These are phyloP conservation scores for Candida broadrunensis DNA, from an alignment of 805 yeast species.

Conservation along the genomic window DNA sequence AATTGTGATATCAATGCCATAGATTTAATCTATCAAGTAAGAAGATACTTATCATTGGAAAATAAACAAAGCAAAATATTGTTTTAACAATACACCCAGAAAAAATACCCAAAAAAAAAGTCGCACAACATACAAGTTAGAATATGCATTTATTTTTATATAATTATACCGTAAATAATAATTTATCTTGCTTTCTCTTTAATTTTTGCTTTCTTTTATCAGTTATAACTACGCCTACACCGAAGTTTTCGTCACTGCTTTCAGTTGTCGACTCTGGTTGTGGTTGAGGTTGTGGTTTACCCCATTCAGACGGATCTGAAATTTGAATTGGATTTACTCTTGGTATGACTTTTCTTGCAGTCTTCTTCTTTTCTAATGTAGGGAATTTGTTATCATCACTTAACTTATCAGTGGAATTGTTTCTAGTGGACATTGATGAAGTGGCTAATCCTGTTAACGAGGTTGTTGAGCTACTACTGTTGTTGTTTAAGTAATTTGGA, in stretches of 20 bases:
- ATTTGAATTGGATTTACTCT: slow-evolving; percentile 51
- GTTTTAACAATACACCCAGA: no score
- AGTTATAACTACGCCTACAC: slow-evolving; percentile 6
- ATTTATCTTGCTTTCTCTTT: slow-evolving; percentile 16
- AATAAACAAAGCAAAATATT: no score
- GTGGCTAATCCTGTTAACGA: slow-evolving; percentile 28
- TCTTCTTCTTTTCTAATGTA: slow-evolving; percentile 44
- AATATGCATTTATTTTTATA: background rate
- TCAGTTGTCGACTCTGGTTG: background rate
- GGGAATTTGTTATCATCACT: slow-evolving; percentile 42
- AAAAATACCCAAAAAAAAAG: no score
- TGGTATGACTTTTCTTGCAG: slow-evolving; percentile 42
- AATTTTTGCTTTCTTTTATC: slow-evolving; percentile 13
- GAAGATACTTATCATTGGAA: no score
- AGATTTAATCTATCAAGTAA: no score
- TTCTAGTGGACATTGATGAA: slow-evolving; percentile 15
- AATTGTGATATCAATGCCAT: no score
- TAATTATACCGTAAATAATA: slow-evolving; percentile 6
- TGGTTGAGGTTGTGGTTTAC: slow-evolving; percentile 3
- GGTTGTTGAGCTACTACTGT: slow-evolving; percentile 2
- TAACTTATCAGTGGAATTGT: slow-evolving; percentile 13
- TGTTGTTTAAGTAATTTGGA: slow-evolving; percentile 31
- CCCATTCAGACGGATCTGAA: slow-evolving; percentile 19
- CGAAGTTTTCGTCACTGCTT: background rate
- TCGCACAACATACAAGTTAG: no score